Conservation (phyloP, 768 basidiomycete genomes). For the Paxillus involutus region DNA sequence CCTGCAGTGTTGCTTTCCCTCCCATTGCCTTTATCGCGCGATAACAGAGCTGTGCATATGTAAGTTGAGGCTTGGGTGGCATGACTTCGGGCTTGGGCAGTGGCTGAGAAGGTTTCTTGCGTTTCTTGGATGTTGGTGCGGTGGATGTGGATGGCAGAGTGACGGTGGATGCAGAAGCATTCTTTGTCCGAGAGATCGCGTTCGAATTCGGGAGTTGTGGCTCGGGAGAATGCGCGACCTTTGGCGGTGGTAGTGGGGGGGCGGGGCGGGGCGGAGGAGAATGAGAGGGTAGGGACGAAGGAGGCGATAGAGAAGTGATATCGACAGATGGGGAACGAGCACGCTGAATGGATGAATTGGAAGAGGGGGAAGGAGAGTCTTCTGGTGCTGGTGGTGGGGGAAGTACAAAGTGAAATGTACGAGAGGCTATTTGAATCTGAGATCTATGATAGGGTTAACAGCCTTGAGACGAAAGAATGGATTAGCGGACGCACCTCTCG, state of each 20-base stretch:
- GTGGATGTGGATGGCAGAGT: slow-evolving; percentile 5
- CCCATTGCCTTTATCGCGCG: slow-evolving; percentile 80
- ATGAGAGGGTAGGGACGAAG: slow-evolving; percentile 75
- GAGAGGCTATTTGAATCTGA: slow-evolving; percentile 95
- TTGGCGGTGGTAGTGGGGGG: slow-evolving; percentile 43
- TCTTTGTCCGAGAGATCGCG: slow-evolving; percentile 47
- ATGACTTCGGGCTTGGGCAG: slow-evolving; percentile 69
- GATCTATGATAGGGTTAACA: slow-evolving; percentile 52
- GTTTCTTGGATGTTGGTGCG: slow-evolving; percentile 54
- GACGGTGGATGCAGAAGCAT: slow-evolving; percentile 26
- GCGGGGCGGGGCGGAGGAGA: slow-evolving; percentile 62
- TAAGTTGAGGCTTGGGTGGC: slow-evolving; percentile 86
- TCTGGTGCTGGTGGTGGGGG: slow-evolving; percentile 83
- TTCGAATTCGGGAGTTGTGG: slow-evolving; percentile 66
- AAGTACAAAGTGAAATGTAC: slow-evolving; percentile 95
- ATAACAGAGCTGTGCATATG: slow-evolving; percentile 91
- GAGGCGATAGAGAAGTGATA: slow-evolving; percentile 79
- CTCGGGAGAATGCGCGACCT: slow-evolving; percentile 46
- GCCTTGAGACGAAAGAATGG: not conserved
- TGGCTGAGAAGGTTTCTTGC: slow-evolving; percentile 55
- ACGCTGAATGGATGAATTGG: slow-evolving; percentile 64
- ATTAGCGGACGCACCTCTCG: slow-evolving; percentile 59
- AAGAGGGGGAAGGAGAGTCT: slow-evolving; percentile 79
- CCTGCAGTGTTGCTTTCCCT: slow-evolving; percentile 87
- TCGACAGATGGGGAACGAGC: slow-evolving; percentile 81